Evolutionary conservation across 176 grass and related monocot species (phyloP).

Genomic region (Alopecurus myosuroides): DNA sequence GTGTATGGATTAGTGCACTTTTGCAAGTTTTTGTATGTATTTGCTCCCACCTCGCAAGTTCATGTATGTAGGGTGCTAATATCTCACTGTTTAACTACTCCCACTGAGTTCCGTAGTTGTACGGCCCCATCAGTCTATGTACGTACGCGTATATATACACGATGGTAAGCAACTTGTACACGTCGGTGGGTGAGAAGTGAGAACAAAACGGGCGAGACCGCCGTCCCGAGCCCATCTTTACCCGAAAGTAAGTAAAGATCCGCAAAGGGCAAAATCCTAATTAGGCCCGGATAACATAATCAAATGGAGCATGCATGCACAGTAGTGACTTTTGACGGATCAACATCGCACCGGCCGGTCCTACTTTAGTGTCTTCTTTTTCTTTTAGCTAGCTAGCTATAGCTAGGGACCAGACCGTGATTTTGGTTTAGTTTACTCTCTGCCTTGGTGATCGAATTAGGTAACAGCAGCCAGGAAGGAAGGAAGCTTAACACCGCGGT

Average conservation of each 20-base stretch:
- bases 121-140: no score
- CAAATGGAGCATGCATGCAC: not conserved
- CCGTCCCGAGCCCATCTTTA: not conserved
- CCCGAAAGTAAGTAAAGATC: not conserved
- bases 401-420: no score
- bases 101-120: no score
- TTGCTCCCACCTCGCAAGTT: no score
- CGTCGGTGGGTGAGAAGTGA: no score
- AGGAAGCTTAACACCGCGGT: not conserved
- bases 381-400: no score
- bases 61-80: no score
- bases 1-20: no score
- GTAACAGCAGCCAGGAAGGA: not conserved
- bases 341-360: not conserved
- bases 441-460: slow-evolving; percentile 21
- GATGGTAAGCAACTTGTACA: not conserved
- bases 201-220: not conserved
- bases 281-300: slow-evolving; percentile 22
- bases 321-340: not conserved
- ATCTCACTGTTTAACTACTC: no score
- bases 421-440: not conserved
- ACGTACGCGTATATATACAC: not conserved
- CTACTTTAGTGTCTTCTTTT: not conserved
- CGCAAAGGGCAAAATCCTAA: slow-evolving; percentile 20
- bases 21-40: no score